Evolutionary conservation across 768 basidiomycete species (phyloP), one percentile per base, ranked within the genome.

Genomic region (Calocera viscosa): DNA sequence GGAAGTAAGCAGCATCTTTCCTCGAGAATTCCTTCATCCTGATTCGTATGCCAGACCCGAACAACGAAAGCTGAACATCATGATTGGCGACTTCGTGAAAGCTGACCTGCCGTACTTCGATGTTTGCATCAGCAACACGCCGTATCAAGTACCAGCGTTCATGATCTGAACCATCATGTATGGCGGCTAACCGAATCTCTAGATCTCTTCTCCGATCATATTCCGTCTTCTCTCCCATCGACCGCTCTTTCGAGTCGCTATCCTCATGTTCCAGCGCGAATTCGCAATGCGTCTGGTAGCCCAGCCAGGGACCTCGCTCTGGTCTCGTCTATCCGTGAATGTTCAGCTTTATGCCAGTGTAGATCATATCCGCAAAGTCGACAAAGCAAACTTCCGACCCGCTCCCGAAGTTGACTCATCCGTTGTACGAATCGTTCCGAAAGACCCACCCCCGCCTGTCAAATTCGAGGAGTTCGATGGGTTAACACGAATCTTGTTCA

Each of bases 181-280:
- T 34, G 35, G 11, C 53, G 17, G 33, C 22, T 38, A 22, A 17
- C 66, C 24, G 28, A 41, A 33, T n/a, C 7, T 16, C 1, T 64
- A 82, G 80, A 99, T 99, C 72, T 98, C 96, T 1, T 98, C 96
- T 0, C 91, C 94, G 3, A 87, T 99, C 64, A 89, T 97, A 66
- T 99, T 99, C 82, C 90, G 91, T 68, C 84, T 99, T 35, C 86
- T 98, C 63, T 98, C 96, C 1, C 94, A 97, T 72, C 89, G 96
- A 1, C 96, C 96, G 0, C 80, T 97, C 49, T 92, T 90, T 75
- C 91, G 95, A 28, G 85, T 90, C 67, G 91, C 93, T 35, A 92
- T 99, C 69, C 89, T 99, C 79, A 99, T 99, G 96, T 99, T 99
- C 80, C 96, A 99, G 78, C 89, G 94, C 66, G 96, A 99, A 77